Base-by-base conservation (phyloP, 345 rosid species). In the Brassica napus region DNA sequence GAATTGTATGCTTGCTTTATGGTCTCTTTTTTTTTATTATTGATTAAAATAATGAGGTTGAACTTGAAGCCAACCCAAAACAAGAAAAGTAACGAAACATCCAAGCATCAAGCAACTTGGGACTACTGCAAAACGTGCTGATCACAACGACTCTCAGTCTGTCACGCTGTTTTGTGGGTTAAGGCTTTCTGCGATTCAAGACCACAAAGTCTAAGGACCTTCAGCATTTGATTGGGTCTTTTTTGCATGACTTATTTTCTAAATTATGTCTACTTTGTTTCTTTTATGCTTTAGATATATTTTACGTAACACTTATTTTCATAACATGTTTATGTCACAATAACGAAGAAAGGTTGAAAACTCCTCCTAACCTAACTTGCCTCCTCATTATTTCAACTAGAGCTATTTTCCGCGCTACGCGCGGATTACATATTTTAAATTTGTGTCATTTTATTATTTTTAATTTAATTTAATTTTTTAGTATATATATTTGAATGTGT, bases 311-410 rank as follows among this genome's bases (percentile, higher is more conserved):
- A 23, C 1, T 57, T 15, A 12, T 26, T 11, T 7, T 15, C 54
- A 49, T 24, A 32, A 76, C 32, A 32, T 69, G 2, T 7, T 64
- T 32, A 77, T 23, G 57, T 69, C 75, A 77, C 71, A 70, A 52
- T 32, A 70, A 71, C 57, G 52, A 15, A 23, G 32, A 39, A 23
- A 64, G 10, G 0, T 21, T 55, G 63, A 73, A 66, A 71, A 18
- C 62, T 59, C 62, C 49, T 18, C 61, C 49, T 54, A 77, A 71
- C 77, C 72, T 71, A 77, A 71, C 30, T 42, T 54, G 66, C 28
- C 77, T 57, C 63, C 15, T 30, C 34, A 31, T 44, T n/a, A 59
- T 73, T 31, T 67, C 44, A 60, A n/a, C n/a, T n/a, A n/a, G n/a
- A n/a, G n/a, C n/a, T n/a, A n/a, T n/a, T n/a, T n/a, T n/a, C n/a